Base-by-base conservation (phyloP, 176 grass and related monocot species). In the Alloteropsis semialata region DNA sequence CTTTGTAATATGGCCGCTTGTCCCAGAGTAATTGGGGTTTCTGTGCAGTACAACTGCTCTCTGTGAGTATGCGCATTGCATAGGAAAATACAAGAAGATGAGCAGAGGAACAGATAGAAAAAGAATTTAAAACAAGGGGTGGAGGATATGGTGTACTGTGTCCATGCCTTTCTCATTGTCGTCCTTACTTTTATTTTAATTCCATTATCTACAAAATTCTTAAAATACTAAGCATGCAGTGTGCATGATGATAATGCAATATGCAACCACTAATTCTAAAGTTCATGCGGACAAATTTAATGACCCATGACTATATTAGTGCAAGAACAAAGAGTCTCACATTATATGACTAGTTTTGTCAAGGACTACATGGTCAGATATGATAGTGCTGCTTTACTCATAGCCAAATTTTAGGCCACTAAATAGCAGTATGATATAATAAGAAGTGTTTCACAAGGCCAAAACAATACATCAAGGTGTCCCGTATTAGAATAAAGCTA, bases 21-120 rank as follows among this genome's bases (percentile, higher is more conserved):
- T 32, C 48, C 22, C 57, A 2, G 79, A 72, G 30, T 72, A 86
- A 41, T 73, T 72, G 46, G 55, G 44, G 43, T 25, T n/a, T 32
- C 56, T 25, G 44, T 69, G 65, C 66, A 62, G 56, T 72, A 54
- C 41, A 86, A 86, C 84, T 53, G 48, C 76, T 41, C 56, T 54
- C 21, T 44, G 48, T 24, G 65, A 66, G 45, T 1, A 62, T 42
- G 32, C 34, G 51, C 17, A 30, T 16, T 12, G 24, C 66, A 64
- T 27, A 51, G 32, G 17, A 72, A 34, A 72, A 22, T 79, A 38
- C 66, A 72, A 85, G 30, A 71, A 71, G 53, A 78, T 37, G 39
- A 79, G 33, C 6, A 57, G 21, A 55, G 5, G n/a, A 24, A 34
- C 66, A 50, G 75, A 43, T 21, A 9, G 17, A n/a, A 10, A 17